Evolutionary conservation across 805 yeast species (phyloP).

Genomic region (Candida parachauliodes): DNA sequence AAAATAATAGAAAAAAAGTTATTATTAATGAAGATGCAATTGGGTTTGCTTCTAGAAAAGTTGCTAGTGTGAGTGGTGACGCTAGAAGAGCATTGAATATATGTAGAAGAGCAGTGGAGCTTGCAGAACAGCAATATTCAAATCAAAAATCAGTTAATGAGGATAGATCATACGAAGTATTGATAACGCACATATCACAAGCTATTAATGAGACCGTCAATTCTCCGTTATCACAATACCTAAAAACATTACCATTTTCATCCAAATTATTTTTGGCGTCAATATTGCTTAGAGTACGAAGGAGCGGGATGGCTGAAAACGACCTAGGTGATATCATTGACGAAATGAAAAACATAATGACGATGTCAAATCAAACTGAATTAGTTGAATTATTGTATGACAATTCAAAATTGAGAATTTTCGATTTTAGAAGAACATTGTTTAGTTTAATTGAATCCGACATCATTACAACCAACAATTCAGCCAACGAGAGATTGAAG

Average conservation of each 20-base stretch:
- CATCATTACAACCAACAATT: slow-evolving; percentile 61
- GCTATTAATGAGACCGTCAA: slow-evolving; percentile 78
- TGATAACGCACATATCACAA: slow-evolving; percentile 68
- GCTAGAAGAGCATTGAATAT: slow-evolving; percentile 90
- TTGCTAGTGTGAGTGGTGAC: slow-evolving; percentile 96
- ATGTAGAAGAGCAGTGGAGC: slow-evolving; percentile 83
- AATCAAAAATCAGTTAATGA: slow-evolving; percentile 14
- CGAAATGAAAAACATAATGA: slow-evolving; percentile 56
- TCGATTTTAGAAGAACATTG: slow-evolving; percentile 57
- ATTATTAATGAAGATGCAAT: slow-evolving; percentile 67
- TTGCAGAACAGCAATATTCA: slow-evolving; percentile 66
- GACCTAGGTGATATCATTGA: slow-evolving; percentile 74
- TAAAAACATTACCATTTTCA: slow-evolving; percentile 60
- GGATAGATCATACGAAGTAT: slow-evolving; percentile 50
- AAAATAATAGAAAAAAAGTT: slow-evolving; percentile 37
- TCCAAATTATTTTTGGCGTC: slow-evolving; percentile 73
- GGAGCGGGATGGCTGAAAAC: slow-evolving; percentile 69
- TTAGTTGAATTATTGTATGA: slow-evolving; percentile 22
- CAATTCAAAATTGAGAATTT: slow-evolving; percentile 43
- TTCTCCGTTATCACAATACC: slow-evolving; percentile 63
- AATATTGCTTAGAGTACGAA: slow-evolving; percentile 56
- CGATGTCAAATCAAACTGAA: slow-evolving; percentile 30
- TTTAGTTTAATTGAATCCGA: slow-evolving; percentile 79
- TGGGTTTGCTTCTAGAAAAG: slow-evolving; percentile 88
- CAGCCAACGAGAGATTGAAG: slow-evolving; percentile 64